Conservation (phyloP, 768 basidiomycete species). For the Mycena crocata region DNA sequence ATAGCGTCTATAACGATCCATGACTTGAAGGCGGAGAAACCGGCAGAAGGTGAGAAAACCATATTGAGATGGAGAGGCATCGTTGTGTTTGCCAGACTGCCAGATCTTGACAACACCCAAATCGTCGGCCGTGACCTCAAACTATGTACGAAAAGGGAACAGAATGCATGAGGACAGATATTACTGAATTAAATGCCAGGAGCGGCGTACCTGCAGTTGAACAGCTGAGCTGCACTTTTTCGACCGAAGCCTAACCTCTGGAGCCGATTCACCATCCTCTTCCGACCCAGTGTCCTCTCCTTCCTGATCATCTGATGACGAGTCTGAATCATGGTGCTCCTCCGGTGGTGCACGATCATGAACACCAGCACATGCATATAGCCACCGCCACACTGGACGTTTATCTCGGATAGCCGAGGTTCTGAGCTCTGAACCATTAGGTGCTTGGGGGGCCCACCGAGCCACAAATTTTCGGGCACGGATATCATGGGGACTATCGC, state of each 20-base stretch:
- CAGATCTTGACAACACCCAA: background rate
- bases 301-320: too few species aligned
- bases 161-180: too few species aligned
- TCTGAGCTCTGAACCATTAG: background rate
- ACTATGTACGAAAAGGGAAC: background rate
- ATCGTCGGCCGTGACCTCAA: background rate
- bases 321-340: too few species aligned
- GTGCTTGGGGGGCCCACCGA: background rate
- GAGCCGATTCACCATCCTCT: too few species aligned
- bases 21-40: background rate
- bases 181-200: too few species aligned
- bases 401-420: too few species aligned
- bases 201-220: too few species aligned
- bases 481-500: constrained; percentile 9
- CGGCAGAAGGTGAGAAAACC: background rate
- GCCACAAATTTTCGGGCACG: constrained; percentile 1
- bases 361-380: background rate
- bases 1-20: background rate
- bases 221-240: too few species aligned
- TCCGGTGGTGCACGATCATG: background rate
- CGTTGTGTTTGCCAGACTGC: background rate
- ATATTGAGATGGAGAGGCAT: background rate
- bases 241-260: too few species aligned
- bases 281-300: too few species aligned
- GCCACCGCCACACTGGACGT: background rate